Evolutionary conservation across 805 yeast species (phyloP).

Genomic region (Barnettozyma populi): DNA sequence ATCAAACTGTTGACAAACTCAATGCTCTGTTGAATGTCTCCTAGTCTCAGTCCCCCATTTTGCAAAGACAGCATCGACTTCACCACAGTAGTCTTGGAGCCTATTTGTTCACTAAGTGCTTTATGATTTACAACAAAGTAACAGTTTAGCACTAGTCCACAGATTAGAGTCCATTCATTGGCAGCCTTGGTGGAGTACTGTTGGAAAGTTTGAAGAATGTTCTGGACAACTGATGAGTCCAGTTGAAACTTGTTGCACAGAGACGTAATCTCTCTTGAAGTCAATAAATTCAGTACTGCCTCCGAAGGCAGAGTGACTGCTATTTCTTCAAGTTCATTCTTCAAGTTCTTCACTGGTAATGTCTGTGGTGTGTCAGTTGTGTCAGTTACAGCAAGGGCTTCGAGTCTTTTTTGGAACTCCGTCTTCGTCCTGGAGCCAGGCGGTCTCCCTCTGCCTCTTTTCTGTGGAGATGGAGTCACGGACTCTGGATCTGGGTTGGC

Average conservation of each 20-base stretch:
- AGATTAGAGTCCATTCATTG: constrained; percentile 64
- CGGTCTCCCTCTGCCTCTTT: constrained; percentile 19
- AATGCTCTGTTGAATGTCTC: constrained; percentile 49
- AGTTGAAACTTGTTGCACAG: constrained; percentile 62
- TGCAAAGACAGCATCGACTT: constrained; percentile 48
- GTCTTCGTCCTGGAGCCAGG: constrained; percentile 18
- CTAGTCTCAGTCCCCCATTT: constrained; percentile 44
- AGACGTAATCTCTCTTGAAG: constrained; percentile 38
- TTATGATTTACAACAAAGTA: constrained; percentile 49
- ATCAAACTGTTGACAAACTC: constrained; percentile 49
- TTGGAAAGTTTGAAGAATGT: constrained; percentile 45
- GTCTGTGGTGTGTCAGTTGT: constrained; percentile 12
- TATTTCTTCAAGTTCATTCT: background rate
- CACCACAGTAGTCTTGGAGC: constrained; percentile 42
- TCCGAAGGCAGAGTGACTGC: constrained; percentile 10
- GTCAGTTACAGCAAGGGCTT: constrained; percentile 24
- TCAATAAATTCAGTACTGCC: constrained; percentile 27
- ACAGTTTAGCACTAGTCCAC: constrained; percentile 60
- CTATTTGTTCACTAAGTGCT: constrained; percentile 39
- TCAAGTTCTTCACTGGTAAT: background rate
- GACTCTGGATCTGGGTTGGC: background rate
- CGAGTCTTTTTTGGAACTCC: constrained; percentile 26
- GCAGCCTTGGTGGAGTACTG: constrained; percentile 47
- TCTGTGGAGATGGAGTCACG: constrained; percentile 13
- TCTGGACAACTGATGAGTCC: constrained; percentile 46